Conservation (phyloP, 2,329 filamentous ascomycete genomes). For the Nemania sp. region DNA sequence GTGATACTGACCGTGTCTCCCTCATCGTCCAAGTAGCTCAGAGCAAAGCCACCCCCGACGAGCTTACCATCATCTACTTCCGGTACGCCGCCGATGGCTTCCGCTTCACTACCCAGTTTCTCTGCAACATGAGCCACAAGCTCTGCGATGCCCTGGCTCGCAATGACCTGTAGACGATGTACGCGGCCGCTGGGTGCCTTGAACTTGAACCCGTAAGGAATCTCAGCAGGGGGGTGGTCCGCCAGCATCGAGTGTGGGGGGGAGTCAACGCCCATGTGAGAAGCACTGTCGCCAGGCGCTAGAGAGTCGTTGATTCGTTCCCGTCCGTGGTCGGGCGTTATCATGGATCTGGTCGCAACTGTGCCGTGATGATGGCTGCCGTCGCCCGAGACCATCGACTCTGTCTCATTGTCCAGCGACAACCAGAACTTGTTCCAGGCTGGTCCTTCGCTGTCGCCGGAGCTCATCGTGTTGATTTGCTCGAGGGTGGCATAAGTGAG, state of each 20-base stretch:
- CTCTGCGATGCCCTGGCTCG: conserved; percentile 77
- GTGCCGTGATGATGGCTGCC: conserved; percentile 69
- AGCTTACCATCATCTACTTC: conserved; percentile 79
- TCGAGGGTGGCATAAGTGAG: conserved; percentile 97
- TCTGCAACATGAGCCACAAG: conserved; percentile 77
- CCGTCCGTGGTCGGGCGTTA: conserved; percentile 77
- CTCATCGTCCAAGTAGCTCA: conserved; percentile 96
- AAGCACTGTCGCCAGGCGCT: conserved; percentile 91
- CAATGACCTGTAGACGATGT: conserved; percentile 84
- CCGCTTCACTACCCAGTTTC: conserved; percentile 84
- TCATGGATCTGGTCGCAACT: conserved; percentile 72
- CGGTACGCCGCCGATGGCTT: conserved; percentile 80
- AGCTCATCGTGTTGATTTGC: conserved; percentile 95
- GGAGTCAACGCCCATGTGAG: conserved; percentile 82
- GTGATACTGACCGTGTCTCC: conserved; percentile 97
- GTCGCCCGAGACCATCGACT: conserved; percentile 94
- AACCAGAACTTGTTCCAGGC: conserved; percentile 99
- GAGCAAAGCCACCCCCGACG: conserved; percentile 77
- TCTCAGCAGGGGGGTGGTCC: conserved; percentile 67
- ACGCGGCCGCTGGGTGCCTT: conserved; percentile 95
- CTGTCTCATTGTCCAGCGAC: conserved; percentile 90
- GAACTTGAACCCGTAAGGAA: conserved; percentile 97
- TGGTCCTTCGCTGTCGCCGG: conserved; percentile 86
- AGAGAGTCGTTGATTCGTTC: conserved; percentile 78
- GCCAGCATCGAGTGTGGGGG: conserved; percentile 67